Conservation (phyloP, 306 rosid genomes). For the Notholithocarpus densiflorus region DNA sequence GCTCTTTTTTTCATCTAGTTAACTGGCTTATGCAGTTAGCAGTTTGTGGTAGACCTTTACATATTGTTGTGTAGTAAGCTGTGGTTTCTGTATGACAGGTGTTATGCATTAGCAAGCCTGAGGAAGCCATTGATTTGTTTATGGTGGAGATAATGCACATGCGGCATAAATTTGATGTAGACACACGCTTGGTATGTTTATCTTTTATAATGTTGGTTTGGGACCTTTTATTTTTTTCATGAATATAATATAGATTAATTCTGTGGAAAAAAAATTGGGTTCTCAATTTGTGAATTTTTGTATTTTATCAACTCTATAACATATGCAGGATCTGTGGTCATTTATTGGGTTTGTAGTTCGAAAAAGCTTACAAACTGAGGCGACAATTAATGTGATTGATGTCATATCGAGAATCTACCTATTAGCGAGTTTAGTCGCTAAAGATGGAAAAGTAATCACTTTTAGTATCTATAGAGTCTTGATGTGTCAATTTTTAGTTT, state of each 20-base stretch:
- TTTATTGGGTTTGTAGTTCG: too few relatives aligned
- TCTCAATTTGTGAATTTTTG: not conserved
- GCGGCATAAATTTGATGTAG: constrained; percentile 94
- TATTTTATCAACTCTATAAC: not conserved
- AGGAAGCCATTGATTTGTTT: constrained; percentile 83
- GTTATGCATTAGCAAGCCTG: constrained; percentile 82
- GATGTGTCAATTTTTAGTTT: too few relatives aligned
- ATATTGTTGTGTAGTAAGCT: constrained; percentile 7
- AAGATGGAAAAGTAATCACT: too few relatives aligned
- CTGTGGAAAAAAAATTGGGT: not conserved
- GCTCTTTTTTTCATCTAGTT: not conserved
- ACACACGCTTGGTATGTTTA: constrained; percentile 85
- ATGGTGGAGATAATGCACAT: constrained; percentile 99
- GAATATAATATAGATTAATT: not conserved
- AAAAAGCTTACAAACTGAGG: too few relatives aligned
- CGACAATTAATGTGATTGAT: too few relatives aligned
- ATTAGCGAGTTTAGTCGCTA: rapidly evolving
- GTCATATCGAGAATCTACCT: too few relatives aligned
- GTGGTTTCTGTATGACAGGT: constrained; percentile 49
- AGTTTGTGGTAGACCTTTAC: constrained; percentile 5
- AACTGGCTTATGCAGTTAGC: not conserved
- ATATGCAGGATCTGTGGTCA: not conserved
- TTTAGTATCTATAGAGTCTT: too few relatives aligned
- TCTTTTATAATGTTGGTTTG: constrained; percentile 3
- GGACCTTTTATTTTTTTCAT: not conserved